Conservation (phyloP, 2,329 filamentous ascomycete species). For the Cladosporium sp. region DNA sequence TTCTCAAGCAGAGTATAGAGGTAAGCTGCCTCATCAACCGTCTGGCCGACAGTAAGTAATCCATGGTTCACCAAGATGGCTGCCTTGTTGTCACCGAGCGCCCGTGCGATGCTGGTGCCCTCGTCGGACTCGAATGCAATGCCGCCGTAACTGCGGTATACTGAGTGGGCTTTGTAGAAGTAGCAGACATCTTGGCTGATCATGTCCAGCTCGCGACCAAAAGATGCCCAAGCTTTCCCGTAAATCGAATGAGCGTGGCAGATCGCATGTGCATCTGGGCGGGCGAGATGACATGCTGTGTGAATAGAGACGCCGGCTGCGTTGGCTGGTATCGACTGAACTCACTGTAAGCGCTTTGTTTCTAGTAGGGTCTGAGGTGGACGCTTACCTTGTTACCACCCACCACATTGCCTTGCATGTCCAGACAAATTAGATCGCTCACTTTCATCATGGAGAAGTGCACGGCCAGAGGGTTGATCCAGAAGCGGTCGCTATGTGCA, state of each 20-base stretch:
- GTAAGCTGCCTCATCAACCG: constrained; percentile 35
- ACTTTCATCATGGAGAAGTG: constrained; percentile 79
- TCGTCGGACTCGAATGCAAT: constrained; percentile 40
- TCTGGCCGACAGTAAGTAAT: constrained; percentile 36
- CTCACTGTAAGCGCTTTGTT: neutral
- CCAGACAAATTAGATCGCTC: constrained; percentile 21
- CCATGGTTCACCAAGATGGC: constrained; percentile 38
- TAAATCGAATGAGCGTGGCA: constrained; percentile 37
- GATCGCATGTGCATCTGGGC: constrained; percentile 40
- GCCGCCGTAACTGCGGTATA: constrained; percentile 40
- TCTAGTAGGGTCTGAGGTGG: neutral
- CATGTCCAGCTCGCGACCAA: constrained; percentile 52
- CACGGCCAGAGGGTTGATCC: constrained; percentile 67
- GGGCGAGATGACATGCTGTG: constrained; percentile 31
- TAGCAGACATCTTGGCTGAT: constrained; percentile 38
- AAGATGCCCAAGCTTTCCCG: constrained; percentile 37
- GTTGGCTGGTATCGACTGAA: constrained; percentile 28
- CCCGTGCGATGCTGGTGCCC: constrained; percentile 35
- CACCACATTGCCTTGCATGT: constrained; percentile 14
- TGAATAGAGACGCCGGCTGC: constrained; percentile 42
- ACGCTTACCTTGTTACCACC: neutral
- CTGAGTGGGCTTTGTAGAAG: constrained; percentile 33
- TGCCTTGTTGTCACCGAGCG: constrained; percentile 33
- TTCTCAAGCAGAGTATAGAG: constrained; percentile 58
- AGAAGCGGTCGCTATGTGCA: constrained; percentile 33